A percentile compares a stretch with the other conserved stretches of the same genome.
These are phyloP conservation scores for Rubroboletus satanas DNA, from an alignment of 768 basidiomycete genomes.

Conservation along the genomic window DNA sequence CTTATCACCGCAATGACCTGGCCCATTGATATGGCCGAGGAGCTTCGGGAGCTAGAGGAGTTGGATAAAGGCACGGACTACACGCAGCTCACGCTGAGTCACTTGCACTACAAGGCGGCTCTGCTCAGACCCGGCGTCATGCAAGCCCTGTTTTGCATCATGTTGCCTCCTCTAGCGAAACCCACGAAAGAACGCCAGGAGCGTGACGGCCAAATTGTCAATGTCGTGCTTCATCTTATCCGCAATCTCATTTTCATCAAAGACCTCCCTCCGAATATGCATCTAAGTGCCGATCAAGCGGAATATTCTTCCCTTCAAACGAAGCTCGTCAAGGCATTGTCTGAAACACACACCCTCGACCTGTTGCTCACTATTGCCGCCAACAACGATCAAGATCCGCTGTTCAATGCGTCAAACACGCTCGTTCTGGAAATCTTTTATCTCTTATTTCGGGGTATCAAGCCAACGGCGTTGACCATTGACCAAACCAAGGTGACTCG, in stretches of 20 bases:
- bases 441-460: slow-evolving; percentile 79
- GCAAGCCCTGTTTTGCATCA: slow-evolving; percentile 67
- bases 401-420: slow-evolving; percentile 84
- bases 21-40: slow-evolving; percentile 95
- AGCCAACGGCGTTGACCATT: slow-evolving; percentile 51
- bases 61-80: slow-evolving; percentile 82
- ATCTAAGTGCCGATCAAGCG: slow-evolving; percentile 71
- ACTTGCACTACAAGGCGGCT: slow-evolving; percentile 85
- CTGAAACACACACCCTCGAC: slow-evolving; percentile 68
- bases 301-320: slow-evolving; percentile 78
- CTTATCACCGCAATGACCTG: slow-evolving; percentile 97
- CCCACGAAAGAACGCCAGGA: slow-evolving; percentile 62
- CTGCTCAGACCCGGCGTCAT: slow-evolving; percentile 61
- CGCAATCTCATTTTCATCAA: slow-evolving; percentile 95
- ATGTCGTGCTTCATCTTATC: slow-evolving; percentile 81
- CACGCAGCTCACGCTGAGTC: slow-evolving; percentile 74
- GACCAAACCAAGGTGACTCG: slow-evolving; percentile 61
- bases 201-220: slow-evolving; percentile 83
- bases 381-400: slow-evolving; percentile 68
- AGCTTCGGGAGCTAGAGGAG: slow-evolving; percentile 85
- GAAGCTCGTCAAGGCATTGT: slow-evolving; percentile 65
- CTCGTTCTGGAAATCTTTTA: slow-evolving; percentile 92
- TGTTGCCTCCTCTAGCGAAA: slow-evolving; percentile 77
- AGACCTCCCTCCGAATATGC: slow-evolving; percentile 71
- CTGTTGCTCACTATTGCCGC: slow-evolving; percentile 84